Evolutionary conservation across 768 basidiomycete genomes (phyloP).

Genomic region (Suillus clintonianus): DNA sequence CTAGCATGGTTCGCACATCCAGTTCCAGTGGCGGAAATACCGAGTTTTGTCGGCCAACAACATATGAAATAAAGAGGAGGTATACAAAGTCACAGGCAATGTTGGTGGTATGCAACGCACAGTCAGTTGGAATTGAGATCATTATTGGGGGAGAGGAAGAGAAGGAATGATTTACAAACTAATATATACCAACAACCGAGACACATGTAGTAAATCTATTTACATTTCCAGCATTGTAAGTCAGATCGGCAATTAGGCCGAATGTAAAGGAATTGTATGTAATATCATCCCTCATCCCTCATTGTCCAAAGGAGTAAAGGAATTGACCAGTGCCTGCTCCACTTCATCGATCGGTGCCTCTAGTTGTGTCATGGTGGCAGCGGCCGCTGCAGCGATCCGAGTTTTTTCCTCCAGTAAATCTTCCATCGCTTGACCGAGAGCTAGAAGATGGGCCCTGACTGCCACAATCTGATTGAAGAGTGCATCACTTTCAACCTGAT

Average conservation of each 20-base stretch:
- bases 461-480: not conserved
- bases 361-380: not conserved
- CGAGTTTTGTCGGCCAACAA: not conserved
- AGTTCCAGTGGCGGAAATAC: not conserved
- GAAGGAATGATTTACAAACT: no score
- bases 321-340: no score
- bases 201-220: not conserved
- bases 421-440: not conserved
- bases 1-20: not conserved
- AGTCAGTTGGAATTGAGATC: not conserved
- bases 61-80: not conserved
- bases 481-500: not conserved
- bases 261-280: no score
- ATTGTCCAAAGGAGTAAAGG: no score
- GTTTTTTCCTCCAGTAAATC: not conserved
- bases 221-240: not conserved
- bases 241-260: no score
- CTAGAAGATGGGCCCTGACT: not conserved
- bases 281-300: no score
- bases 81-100: not conserved
- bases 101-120: not conserved
- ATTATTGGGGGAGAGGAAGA: not conserved
- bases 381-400: not conserved
- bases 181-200: not conserved
- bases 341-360: not conserved